Conservation (phyloP, 164 flowering plant genomes). For the Piper longum region DNA sequence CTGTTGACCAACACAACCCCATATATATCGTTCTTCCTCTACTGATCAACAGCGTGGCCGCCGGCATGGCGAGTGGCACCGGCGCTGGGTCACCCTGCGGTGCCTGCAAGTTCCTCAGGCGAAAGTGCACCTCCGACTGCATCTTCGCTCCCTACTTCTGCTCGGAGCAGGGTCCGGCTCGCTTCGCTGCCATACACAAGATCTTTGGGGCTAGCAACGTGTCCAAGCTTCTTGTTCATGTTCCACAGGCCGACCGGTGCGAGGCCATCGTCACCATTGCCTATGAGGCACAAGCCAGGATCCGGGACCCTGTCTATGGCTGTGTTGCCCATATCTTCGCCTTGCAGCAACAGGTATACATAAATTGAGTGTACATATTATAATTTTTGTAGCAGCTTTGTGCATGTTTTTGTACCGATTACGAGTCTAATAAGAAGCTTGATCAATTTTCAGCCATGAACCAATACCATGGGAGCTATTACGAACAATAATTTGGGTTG, state of each 20-base stretch:
- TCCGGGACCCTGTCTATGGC: slow-evolving; percentile 91
- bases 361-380: too few relatives aligned
- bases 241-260: slow-evolving; percentile 66
- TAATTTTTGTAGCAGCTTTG: too few relatives aligned
- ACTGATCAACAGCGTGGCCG: neutral
- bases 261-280: slow-evolving; percentile 96
- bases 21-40: neutral
- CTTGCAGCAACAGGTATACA: slow-evolving; percentile 82
- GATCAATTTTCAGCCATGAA: too few relatives aligned
- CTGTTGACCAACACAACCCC: too few relatives aligned
- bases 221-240: slow-evolving; percentile 60
- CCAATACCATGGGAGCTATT: too few relatives aligned
- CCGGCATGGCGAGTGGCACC: slow-evolving; percentile 4
- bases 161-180: slow-evolving; percentile 82
- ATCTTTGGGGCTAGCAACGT: slow-evolving; percentile 98
- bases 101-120: slow-evolving; percentile 89
- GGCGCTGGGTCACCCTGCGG: slow-evolving; percentile 84
- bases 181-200: slow-evolving; percentile 95
- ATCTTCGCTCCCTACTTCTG: slow-evolving; percentile 91
- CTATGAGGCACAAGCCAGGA: slow-evolving; percentile 92
- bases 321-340: slow-evolving; percentile 92
- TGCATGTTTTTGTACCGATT: too few relatives aligned
- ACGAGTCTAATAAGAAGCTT: too few relatives aligned
- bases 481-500: too few relatives aligned
- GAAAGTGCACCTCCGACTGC: slow-evolving; percentile 85